A percentile compares a stretch with the other conserved stretches of the same genome.
phyloP scores from a whole-genome alignment of 2,329 filamentous ascomycete species.

The Coniochaeta hoffmannii region DNA sequence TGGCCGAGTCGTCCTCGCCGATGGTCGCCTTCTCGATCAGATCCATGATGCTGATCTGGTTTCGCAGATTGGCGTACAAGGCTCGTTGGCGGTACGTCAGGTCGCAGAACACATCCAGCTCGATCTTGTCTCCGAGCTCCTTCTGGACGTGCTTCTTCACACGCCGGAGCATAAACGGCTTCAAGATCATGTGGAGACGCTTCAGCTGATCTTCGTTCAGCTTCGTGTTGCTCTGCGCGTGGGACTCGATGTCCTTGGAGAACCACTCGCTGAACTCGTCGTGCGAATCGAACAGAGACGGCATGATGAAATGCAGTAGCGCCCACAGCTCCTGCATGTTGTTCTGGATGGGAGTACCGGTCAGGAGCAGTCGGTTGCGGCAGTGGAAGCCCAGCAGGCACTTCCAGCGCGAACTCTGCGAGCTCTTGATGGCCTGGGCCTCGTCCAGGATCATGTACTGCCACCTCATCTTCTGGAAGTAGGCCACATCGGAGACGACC shows the following conservation, averaged over 20 bases:
- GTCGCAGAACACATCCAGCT: conserved; percentile 92
- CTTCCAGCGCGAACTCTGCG: conserved; percentile 94
- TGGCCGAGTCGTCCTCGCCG: conserved; percentile 92
- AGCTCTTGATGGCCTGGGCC: conserved; percentile 98
- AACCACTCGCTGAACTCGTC: conserved; percentile 94
- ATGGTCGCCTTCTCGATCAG: conserved; percentile 94
- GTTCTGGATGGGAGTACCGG: conserved; percentile 97
- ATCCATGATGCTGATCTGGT: conserved; percentile 98
- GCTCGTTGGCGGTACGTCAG: conserved; percentile 93
- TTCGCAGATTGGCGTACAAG: conserved; percentile 84
- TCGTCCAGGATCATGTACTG: conserved; percentile 99
- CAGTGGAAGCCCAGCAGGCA: conserved; percentile 89
- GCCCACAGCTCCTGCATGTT: conserved; percentile 99
- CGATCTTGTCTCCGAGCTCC: conserved; percentile 97
- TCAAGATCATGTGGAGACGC: conserved; percentile 96
- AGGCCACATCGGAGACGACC: conserved; percentile 90
- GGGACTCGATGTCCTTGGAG: conserved; percentile 93
- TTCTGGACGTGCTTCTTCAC: conserved; percentile 99
- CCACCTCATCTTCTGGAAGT: conserved; percentile 99
- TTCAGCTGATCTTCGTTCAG: conserved; percentile 97
- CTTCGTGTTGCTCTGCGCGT: conserved; percentile 98
- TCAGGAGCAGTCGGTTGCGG: conserved; percentile 86
- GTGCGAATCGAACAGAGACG: conserved; percentile 92
- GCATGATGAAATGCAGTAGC: conserved; percentile 98
- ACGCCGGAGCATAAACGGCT: conserved; percentile 98